Evolutionary conservation across 257 asterid genomes (phyloP), one percentile per base, ranked within the genome.

Genomic region (Handroanthus guayacan): DNA sequence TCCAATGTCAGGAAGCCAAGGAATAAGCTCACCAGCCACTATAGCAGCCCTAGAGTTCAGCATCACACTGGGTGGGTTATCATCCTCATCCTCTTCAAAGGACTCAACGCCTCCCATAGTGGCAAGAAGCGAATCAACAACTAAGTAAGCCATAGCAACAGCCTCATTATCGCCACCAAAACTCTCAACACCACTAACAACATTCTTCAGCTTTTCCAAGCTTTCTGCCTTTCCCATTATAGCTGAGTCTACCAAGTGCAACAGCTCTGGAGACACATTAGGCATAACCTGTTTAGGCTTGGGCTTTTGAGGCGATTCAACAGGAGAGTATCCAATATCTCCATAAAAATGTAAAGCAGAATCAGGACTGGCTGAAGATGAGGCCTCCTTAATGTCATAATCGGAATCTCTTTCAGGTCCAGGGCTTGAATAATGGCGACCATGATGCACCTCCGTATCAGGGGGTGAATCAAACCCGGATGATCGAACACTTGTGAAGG

Each of bases 71-170:
- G 99, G 99, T 38, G 98, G 99, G 84, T 91, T 95, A 67, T 86
- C 89, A 84, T 95, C 96, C 78, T 81, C 94, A 72, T 93, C 91
- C 85, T 89, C 98, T 81, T 91, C 99, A 84, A 95, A 95, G 84
- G 96, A 95, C 86, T 95, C 99, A 43, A 95, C 98, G 66, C 99
- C 99, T 79, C 99, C 99, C 99, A 95, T 95, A 8, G 98, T 95
- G 62, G 96, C 97, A 83, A 95, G 97, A 86, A 95, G 98, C 3
- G 99, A 95, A 83, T 95, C 99, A 78, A 92, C 91, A 14, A 95
- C 96, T 89, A 90, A 82, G 83, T 84, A 87, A 76, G 97, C 88
- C 83, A 89, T 80, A 62, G 90, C 64, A 18, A 89, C 97, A 64
- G 96, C 88, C 44, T 95, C 98, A 51, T 82, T 87, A 9, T 86